Base-by-base conservation (phyloP, 2,329 filamentous ascomycete genomes). In the Penicillium janthinellum region DNA sequence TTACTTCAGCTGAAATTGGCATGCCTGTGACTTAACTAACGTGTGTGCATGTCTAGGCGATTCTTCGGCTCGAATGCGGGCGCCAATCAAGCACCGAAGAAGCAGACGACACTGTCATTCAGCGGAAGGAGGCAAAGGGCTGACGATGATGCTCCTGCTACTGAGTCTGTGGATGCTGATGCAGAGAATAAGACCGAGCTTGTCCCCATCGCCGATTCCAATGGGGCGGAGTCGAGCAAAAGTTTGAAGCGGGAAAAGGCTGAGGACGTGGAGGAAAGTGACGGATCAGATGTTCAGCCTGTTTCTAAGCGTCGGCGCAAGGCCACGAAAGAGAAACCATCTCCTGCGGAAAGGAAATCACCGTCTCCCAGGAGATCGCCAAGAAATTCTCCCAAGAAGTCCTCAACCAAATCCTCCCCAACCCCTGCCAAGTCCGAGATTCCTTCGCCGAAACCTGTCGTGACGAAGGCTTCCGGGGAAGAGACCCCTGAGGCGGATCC, bases 71-170 rank as follows among this genome's bases (percentile, higher is more conserved):
- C 86, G 44, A 82, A 84, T 28, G 86, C 86, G 69, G 88, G 86
- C 53, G 75, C 83, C 5, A 70, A 67, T 54, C 69, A 74, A 48
- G 79, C 84, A 17, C 85, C 86, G 12, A 83, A 84, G 39, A 89
- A 92, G 73, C 92, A 96, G 75, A 89, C 90, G 1, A 95, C 88
- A 67, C 79, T 96, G 41, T 84, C 89, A 0, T 96, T 96, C 71
- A 86, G 87, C 44, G 70, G 68, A 44, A 87, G 86, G 51, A 87
- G 86, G 49, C 76, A 74, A 59, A 67, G 73, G 34, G 70, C 72
- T 45, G 66, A 68, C 49, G 70, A 72, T 62, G 68, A 72, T 54
- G 59, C 68, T 31, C 28, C 28, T 37, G 62, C 68, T 31, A 65
- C 70, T 14, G 67, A 66, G 53, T 64, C 66, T 49, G 72, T 68